Evolutionary conservation across 2,329 filamentous ascomycete species (phyloP).

Genomic region (Fusarium clavum): DNA sequence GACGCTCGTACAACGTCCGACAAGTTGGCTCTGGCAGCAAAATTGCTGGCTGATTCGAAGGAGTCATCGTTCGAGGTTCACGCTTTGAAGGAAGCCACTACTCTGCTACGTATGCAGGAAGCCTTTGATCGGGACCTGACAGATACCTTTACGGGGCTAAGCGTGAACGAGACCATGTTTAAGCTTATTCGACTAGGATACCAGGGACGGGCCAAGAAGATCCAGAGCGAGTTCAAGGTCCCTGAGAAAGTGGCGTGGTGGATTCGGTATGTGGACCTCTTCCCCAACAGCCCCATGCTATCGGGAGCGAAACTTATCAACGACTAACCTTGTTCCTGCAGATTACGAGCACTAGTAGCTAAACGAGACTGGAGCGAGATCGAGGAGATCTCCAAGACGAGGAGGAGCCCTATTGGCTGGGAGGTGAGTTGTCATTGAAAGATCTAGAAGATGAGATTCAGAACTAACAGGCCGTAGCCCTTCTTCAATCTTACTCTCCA

Average conservation of each 20-base stretch:
- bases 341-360: constrained; percentile 87
- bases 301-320: constrained; percentile 15
- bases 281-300: constrained; percentile 23
- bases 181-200: constrained; percentile 86
- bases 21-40: constrained; percentile 88
- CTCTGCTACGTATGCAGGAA: constrained; percentile 87
- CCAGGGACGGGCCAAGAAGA: constrained; percentile 84
- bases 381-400: constrained; percentile 81
- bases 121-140: constrained; percentile 85
- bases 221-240: constrained; percentile 93
- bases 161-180: constrained; percentile 92
- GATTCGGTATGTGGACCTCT: constrained; percentile 65
- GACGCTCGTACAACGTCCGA: constrained; percentile 78
- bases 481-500: constrained; percentile 91
- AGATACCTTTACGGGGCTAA: constrained; percentile 81
- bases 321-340: constrained; percentile 50
- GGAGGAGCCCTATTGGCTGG: constrained; percentile 96
- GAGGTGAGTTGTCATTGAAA: constrained; percentile 69
- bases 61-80: constrained; percentile 80
- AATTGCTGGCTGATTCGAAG: constrained; percentile 84
- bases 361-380: constrained; percentile 93
- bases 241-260: constrained; percentile 92
- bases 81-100: constrained; percentile 81
- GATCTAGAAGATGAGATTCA: neutral
- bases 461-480: constrained; percentile 64